A percentile compares a stretch with the other conserved stretches of the same genome.
These are phyloP conservation scores for Naganishia sp. DNA, from an alignment of 1,284 basidiomycete genomes.

Conservation along the genomic window DNA sequence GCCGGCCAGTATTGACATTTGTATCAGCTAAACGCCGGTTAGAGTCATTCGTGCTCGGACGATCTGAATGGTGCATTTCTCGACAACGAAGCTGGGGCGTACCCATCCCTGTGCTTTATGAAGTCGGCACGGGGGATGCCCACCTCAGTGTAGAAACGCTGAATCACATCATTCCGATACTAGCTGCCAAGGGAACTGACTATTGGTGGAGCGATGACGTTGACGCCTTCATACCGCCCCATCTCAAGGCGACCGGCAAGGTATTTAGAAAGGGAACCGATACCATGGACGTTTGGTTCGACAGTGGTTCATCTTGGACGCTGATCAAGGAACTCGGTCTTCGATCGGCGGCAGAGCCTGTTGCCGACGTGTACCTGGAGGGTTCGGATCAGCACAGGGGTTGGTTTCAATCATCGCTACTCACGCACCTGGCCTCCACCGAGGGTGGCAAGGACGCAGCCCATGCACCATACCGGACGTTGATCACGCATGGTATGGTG, in stretches of 20 bases:
- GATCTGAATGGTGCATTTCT: slow-evolving; percentile 99
- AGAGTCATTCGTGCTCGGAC: slow-evolving; percentile 77
- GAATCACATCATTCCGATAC: slow-evolving; percentile 72
- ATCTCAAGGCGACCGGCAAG: slow-evolving; percentile 57
- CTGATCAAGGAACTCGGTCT: slow-evolving; percentile 60
- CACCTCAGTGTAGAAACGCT: slow-evolving; percentile 71
- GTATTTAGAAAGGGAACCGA: slow-evolving; percentile 77
- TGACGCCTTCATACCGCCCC: slow-evolving; percentile 75
- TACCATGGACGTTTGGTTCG: slow-evolving; percentile 99
- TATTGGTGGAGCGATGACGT: slow-evolving; percentile 92
- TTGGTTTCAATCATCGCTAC: slow-evolving; percentile 96
- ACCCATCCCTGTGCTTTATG: slow-evolving; percentile 88
- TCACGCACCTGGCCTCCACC: slow-evolving; percentile 69
- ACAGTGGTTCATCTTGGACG: slow-evolving; percentile 94
- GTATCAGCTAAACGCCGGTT: slow-evolving; percentile 75
- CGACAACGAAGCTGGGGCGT: slow-evolving; percentile 98
- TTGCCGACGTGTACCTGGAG: slow-evolving; percentile 89
- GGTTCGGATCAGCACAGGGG: slow-evolving; percentile 98
- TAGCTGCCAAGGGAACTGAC: slow-evolving; percentile 71
- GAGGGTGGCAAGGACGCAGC: slow-evolving; percentile 42
- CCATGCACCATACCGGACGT: slow-evolving; percentile 67
- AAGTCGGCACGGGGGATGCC: slow-evolving; percentile 64
- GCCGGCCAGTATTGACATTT: slow-evolving; percentile 8
- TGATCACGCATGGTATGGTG: slow-evolving; percentile 97
- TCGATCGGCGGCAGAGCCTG: slow-evolving; percentile 50